Evolutionary conservation across 1,284 basidiomycete genomes (phyloP), one percentile per base, ranked within the genome.

Genomic region (Tilletia caries): DNA sequence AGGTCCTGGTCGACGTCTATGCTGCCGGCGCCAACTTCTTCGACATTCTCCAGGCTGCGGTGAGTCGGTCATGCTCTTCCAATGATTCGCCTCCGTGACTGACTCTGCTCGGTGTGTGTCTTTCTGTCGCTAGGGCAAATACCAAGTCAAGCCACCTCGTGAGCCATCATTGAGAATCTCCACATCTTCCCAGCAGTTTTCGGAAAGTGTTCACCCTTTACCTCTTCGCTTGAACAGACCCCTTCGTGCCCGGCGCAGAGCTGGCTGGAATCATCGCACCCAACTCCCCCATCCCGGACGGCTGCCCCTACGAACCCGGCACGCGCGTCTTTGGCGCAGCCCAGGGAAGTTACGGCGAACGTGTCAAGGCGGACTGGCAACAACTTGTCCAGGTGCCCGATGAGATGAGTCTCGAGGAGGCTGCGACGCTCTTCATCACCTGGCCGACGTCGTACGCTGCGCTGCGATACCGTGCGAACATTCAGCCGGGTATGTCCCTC

Each of bases 321-420:
- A 77, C 82, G n/a, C 86, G 92, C 67, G 92, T 98, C 0, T 95
- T 97, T 79, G 95, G 95, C 4, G 89, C 88, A n/a, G 87, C 86
- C 0, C 90, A 92, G 79, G 95, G 92, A 6, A 86, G 90, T 15
- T 92, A 89, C 82, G 91, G 89, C 8, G 92, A 95, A 75, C 62
- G 29, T 8, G 65, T 58, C 50, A 37, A 48, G 46, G 48, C 65
- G 8, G 65, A 66, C 43, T 66, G 65, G 65, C 48, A 48, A 25
- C 37, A 66, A 50, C 66, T 67, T 32, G 33, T 67, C n/a, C 86
- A 86, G 13, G 86, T 92, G 5, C 91, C 91, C 0, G 83, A 87
- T 15, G 86, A 86, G 43, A 86, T 92, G 83, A 85, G 85, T 20
- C 89, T 88, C 67, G 90, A 91, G 74, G 87, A 91, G 79, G 90